Base-by-base conservation (phyloP, 192 early-diverging fungal species). In the Umbelopsis ramanniana region DNA sequence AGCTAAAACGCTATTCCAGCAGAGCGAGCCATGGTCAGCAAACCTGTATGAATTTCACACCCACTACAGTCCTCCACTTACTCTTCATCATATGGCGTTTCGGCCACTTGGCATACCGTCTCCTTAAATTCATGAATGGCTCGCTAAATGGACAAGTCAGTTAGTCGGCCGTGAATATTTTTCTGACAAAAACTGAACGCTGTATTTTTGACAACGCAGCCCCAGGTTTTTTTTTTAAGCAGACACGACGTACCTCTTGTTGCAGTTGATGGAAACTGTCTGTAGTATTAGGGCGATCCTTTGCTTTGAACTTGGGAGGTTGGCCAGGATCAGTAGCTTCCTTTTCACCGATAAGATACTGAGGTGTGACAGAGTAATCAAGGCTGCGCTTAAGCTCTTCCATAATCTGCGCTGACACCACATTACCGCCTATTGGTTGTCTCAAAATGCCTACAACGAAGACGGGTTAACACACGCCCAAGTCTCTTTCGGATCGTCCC, bases 101-200 rank as follows among this genome's bases (percentile, higher is more conserved):
- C 93, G 6, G 90, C 90, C 2, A 97, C 89, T 74, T 96, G 93
- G 77, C 94, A 95, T 14, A 96, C 88, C 17, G 92, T 87, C 69
- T 99, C 96, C 75, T 99, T 99, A 80, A 93, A 97, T 78, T 99
- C 98, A 52, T 93, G 87, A 69, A 98, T 82, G 15, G 88, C 90
- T 52, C 91, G 87, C 88, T 92, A 77, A 14, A 60, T 40, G 14
- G 75, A 68, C 2, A 48, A 66, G 37, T 55, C 6, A 43, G 11
- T 43, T 4, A 43, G 1, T 43, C 6, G 0, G 40, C 11, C 40
- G 6, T 43, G 40, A 43, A 50, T 12, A 50, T 50, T n/a, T 50
- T 1, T n/a, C 15, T 46, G 17, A 17, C 17, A 46, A 15, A 3
- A 15, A 4, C 4, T 46, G 46, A 46, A 15, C 2, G 4, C 29